phyloP scores from a whole-genome alignment of 139 green algal genomes.

The Mesotaenium endlicherianum region DNA sequence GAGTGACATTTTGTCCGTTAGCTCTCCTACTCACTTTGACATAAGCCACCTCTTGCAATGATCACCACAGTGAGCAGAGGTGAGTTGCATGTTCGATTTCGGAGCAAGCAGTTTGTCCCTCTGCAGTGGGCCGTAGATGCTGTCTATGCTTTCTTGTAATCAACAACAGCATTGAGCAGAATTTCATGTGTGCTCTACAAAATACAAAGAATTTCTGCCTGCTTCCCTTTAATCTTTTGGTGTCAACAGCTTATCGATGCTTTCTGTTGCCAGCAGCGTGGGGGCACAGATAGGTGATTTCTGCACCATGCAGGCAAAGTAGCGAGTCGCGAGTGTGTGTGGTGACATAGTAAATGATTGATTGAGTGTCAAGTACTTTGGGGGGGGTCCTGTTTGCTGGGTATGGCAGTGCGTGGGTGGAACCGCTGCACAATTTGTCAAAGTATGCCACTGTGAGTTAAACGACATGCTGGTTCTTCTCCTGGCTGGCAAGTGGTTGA shows the following conservation, averaged over 20 bases:
- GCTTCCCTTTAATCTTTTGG: background rate
- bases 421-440: background rate
- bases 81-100: background rate
- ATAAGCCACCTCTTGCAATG: background rate
- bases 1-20: background rate
- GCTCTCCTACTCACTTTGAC: background rate
- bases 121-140: background rate
- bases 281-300: background rate
- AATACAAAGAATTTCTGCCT: too few species aligned
- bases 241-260: background rate
- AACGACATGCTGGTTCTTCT: background rate
- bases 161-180: background rate
- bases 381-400: background rate
- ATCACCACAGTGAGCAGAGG: background rate
- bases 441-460: background rate
- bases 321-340: background rate
- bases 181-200: too few species aligned
- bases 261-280: too few species aligned
- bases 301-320: background rate
- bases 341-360: background rate
- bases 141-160: background rate
- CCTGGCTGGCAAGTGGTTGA: background rate
- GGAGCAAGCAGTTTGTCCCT: background rate
- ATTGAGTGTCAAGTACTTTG: background rate
- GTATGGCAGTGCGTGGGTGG: conserved; percentile 12